Evolutionary conservation across 306 rosid species (phyloP), one percentile per base, ranked within the genome.

Genomic region (Styphnolobium japonicum): DNA sequence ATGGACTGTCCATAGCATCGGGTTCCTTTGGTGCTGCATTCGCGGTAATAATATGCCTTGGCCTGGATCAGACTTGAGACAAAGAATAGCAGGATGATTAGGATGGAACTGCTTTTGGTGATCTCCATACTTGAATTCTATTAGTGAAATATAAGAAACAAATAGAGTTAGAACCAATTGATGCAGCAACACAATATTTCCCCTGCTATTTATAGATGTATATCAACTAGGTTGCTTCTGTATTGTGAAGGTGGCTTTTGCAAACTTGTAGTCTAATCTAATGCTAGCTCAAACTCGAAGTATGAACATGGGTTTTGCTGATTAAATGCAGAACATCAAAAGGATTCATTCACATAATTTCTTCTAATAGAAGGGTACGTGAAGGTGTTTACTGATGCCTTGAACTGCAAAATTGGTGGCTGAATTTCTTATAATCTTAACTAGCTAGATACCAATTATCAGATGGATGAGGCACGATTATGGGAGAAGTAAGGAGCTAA

Each of bases 361-460:
- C 34, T 80, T 83, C 11, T 27, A 11, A 6, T 8, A 51, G 16
- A 82, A 76, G 73, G 73, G 77, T 68, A 22, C 29, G 22, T 43
- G 36, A 58, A 76, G 65, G 71, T 46, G 72, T 25, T 64, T 48
- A 6, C n/a, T 56, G 63, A 46, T 81, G 11, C 42, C 76, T 46
- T 81, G 21, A 57, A 19, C 61, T 78, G 87, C 82, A 89, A 77
- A 87, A 74, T 36, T 39, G 40, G 22, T 43, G 64, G 33, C 39
- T 37, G 33, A 11, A 25, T 36, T 42, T 52, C 7, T 19, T 18
- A 11, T 49, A 25, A 9, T 0, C 4, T 60, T 14, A 21, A 16
- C 40, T 61, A 5, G 27, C 42, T 63, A 15, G 27, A 8, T 5
- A 21, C 9, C 7, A 27, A 57, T 0, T 33, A 66, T 56, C 22